Percentiles rank a stretch among this genome's conserved stretches.
phyloP scores from a whole-genome alignment of 495 filamentous ascomycete species.

The Venustampulla echinocandica region DNA sequence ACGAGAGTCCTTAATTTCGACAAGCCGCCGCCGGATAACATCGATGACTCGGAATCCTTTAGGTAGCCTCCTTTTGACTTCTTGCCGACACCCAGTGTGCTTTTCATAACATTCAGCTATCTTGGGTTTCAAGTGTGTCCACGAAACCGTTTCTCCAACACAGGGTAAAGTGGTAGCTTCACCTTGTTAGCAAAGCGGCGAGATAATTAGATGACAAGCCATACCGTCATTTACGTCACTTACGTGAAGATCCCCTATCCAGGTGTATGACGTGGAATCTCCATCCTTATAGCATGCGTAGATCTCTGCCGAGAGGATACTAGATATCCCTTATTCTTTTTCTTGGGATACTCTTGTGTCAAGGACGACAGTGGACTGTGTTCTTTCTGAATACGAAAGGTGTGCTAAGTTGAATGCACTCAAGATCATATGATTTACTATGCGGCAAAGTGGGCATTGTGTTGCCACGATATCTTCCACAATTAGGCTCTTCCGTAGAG shows the following conservation, averaged over 20 bases:
- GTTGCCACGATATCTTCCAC: neutral
- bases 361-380: neutral
- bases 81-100: neutral
- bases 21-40: neutral
- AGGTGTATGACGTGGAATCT: neutral
- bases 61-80: neutral
- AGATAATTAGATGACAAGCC: neutral
- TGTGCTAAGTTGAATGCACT: neutral
- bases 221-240: neutral
- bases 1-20: neutral
- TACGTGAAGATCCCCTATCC: neutral
- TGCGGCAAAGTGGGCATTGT: neutral
- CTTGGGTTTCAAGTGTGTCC: neutral
- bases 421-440: neutral
- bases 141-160: neutral
- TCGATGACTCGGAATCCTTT: conserved; percentile 1
- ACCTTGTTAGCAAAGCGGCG: neutral
- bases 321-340: neutral
- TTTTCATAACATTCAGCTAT: neutral
- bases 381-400: neutral
- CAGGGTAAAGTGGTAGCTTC: neutral
- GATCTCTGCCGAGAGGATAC: neutral
- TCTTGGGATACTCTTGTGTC: neutral
- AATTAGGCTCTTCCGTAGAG: neutral
- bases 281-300: neutral